Conservation (phyloP, 208 protist species). For the Acanthamoeba castellanii region DNA sequence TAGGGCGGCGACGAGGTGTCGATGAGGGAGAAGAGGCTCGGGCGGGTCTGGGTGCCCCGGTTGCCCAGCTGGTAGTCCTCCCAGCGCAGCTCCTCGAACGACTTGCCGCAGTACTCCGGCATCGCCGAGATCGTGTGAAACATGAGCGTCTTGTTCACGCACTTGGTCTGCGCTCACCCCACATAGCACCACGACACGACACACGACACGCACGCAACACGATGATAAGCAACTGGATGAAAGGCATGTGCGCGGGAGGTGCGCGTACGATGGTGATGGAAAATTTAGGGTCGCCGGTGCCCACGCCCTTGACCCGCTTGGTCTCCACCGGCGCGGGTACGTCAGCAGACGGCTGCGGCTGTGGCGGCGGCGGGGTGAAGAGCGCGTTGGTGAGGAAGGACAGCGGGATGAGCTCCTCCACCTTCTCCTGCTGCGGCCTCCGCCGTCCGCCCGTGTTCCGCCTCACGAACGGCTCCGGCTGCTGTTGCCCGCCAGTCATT, state of each 20-base stretch:
- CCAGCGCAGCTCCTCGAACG: slow-evolving; percentile 63
- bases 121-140: slow-evolving; percentile 31
- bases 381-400: neutral
- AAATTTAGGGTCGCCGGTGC: slow-evolving; percentile 30
- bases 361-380: neutral
- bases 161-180: neutral
- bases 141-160: slow-evolving; percentile 16
- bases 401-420: neutral
- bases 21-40: slow-evolving; percentile 53
- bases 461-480: neutral
- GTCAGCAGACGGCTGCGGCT: neutral
- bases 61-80: slow-evolving; percentile 65
- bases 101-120: slow-evolving; percentile 46
- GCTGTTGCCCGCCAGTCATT: neutral
- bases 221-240: no score
- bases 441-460: neutral
- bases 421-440: neutral
- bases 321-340: neutral
- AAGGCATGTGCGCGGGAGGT: no score
- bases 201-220: neutral
- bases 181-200: neutral
- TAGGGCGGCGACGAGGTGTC: neutral
- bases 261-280: neutral
- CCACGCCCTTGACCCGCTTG: neutral
- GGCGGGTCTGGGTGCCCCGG: neutral